Base-by-base conservation (phyloP, 2,329 filamentous ascomycete species). In the Sporothrix variecibatus region DNA sequence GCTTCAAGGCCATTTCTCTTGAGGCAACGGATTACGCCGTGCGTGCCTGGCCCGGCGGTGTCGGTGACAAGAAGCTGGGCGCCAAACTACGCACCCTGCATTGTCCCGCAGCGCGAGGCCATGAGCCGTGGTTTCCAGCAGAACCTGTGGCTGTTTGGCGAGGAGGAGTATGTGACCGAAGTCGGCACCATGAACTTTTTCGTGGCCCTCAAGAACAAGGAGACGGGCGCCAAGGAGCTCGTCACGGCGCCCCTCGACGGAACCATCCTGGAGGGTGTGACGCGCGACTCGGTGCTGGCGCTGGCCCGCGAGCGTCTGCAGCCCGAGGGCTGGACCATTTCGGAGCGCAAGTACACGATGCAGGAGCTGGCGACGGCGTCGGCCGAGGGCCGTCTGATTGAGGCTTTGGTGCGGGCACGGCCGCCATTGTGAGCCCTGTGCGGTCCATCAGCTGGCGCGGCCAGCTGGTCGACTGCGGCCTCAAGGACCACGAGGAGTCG, bases 181-280 rank as follows among this genome's bases (percentile, higher is more conserved):
- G 96, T 98, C 73, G 96, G 96, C 80, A 98, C 96, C 74, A 99
- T 99, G 96, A 99, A 99, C 85, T 91, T 99, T 82, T 99, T 98
- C 80, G 92, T 92, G 43, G 95, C 93, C 58, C 84, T 98, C 79
- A 91, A 90, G 85, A 91, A 97, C 86, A 93, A 93, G 87, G 88
- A 93, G 82, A 96, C 94, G 15, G 96, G 95, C 8, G 89, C 95
- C 85, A 95, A 95, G 81, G 95, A 98, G 86, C 89, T 99, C 72
- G 83, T 98, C 79, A 99, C 96, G n/a, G 94, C 95, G 51, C 96
- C 96, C 31, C 88, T 99, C 17, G 96, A 99, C 82, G 96, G 96
- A 70, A 99, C 95, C 40, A 99, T 99, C 78, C 88, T 99, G 64
- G 94, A 97, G 84, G 96, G 96, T 79, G 94, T 99, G 7, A 98